Evolutionary conservation across 208 protist genomes (phyloP), one percentile per base, ranked within the genome.

Genomic region (Acanthamoeba royreba): DNA sequence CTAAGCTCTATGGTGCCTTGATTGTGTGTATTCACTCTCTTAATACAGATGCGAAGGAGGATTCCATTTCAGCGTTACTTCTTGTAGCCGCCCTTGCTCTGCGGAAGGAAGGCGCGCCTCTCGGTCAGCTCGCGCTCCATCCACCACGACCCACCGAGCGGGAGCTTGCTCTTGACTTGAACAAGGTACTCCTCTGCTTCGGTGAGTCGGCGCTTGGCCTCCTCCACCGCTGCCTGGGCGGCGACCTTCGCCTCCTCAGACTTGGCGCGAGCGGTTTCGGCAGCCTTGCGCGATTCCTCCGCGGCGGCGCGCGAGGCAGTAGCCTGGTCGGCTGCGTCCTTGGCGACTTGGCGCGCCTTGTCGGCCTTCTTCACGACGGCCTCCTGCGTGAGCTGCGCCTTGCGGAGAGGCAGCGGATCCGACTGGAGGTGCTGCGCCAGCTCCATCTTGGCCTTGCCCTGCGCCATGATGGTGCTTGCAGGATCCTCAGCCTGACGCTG

Each of bases 401-500:
- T 22, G 49, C 89, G 66, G 11, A 93, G 74, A 9, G 89, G 89
- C 45, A 93, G 25, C 45, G 89, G 90, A 33, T 93, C 90, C 46
- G 43, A 45, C 19, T 38, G 13, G 28, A 83, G 55, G 69, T 83
- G 79, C 58, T 93, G 90, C 17, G 69, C 90, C 38, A 93, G 79
- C 63, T 93, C 90, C 46, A 35, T 63, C 47, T 63, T 74, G 53
- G 90, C 90, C 52, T 74, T 63, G 63, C 66, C 88, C 79, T 85
- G 85, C 28, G 13, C 19, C 52, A 83, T 72, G n/a, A 42, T 15
- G 69, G 35, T 47, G 46, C 61, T 43, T 33, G 8, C 13, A 9
- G 33, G 35, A 17, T 81, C 58, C 42, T 79, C 40, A 38, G 35
- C 47, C 89, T 46, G 45, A 38, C 89, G 53, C 69, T 17, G 28